Base-by-base conservation (phyloP, 169 alveolate genomes). In the Haemoproteus tartakovskyi region DNA sequence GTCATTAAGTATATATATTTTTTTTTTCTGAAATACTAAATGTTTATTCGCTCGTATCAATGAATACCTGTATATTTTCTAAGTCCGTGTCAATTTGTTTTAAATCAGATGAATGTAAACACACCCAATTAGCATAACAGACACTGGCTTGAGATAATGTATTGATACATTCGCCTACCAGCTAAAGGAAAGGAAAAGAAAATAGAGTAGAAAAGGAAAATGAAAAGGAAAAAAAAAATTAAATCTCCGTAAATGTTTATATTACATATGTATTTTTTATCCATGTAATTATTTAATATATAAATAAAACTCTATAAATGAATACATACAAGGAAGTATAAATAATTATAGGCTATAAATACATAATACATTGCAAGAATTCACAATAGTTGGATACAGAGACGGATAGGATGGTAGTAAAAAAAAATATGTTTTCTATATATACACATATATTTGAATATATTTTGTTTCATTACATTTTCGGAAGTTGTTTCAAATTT, bases 401-500 rank as follows among this genome's bases (percentile, higher is more conserved):
- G 24, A 50, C 8, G n/a, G 6, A n/a, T 16, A n/a, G 12, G 54
- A 14, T 45, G 11, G 18, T 24, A 22, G 24, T 6, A 27, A 14
- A 43, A 22, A 22, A 3, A 9, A 43, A 3, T 43, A n/a, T 5
- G 16, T 9, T 9, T n/a, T 2, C 27, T n/a, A 9, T 9, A 3
- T 3, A 22, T n/a, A 4, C 16, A 3, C 52, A 46, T 2, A 0
- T 26, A 4, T n/a, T 3, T 3, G 0, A 0, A 5, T 24, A n/a
- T 2, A n/a, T 29, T 12, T 5, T n/a, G 1, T 36, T 26, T 4
- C 30, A 54, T 12, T 40, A 74, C 84, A 46, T 56, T 57, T 37
- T 74, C 84, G 5, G 84, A 74, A 1, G 78, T 56, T 36, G 84
- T 74, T 30, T 74, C 84, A 57, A 74, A 74, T 38, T 74, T 56